Evolutionary conservation across 495 filamentous ascomycete genomes (phyloP).

Genomic region (Aspergillus sclerotiicarbonarius): DNA sequence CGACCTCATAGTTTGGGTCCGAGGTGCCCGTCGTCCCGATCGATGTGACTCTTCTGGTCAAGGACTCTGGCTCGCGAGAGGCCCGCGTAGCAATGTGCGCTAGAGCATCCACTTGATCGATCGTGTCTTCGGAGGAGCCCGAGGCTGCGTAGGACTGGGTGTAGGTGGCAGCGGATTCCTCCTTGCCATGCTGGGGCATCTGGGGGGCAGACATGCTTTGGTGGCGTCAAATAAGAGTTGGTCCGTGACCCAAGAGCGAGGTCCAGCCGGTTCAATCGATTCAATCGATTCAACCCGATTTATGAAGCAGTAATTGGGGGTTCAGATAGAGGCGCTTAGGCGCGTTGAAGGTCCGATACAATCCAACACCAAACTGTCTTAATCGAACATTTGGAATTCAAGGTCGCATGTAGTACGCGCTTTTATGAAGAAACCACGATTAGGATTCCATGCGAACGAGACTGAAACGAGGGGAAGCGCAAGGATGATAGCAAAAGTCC

Average conservation of each 20-base stretch:
- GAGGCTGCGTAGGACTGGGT: constrained; percentile 30
- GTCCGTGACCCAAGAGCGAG: too few relatives aligned
- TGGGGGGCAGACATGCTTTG: constrained; percentile 21
- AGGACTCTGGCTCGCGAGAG: constrained; percentile 25
- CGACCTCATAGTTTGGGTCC: constrained; percentile 71
- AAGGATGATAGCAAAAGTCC: too few relatives aligned
- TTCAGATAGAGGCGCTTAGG: too few relatives aligned
- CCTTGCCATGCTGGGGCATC: constrained; percentile 18
- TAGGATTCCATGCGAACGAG: too few relatives aligned
- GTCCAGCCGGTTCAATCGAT: neutral
- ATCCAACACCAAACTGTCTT: too few relatives aligned
- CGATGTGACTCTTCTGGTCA: constrained; percentile 47
- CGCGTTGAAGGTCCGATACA: too few relatives aligned
- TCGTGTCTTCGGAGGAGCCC: constrained; percentile 31
- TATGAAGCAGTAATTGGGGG: too few relatives aligned
- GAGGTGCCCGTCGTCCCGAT: constrained; percentile 57
- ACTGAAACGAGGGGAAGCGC: too few relatives aligned
- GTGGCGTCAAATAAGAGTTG: neutral
- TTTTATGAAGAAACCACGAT: too few relatives aligned
- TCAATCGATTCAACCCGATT: neutral
- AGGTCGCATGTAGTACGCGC: too few relatives aligned
- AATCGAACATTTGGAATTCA: too few relatives aligned
- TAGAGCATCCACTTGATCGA: constrained; percentile 28
- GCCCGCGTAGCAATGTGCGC: constrained; percentile 28
- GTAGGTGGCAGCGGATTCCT: constrained; percentile 16